Evolutionary conservation across 768 basidiomycete species (phyloP), one percentile per base, ranked within the genome.

Genomic region (Lactifluus echinatus): DNA sequence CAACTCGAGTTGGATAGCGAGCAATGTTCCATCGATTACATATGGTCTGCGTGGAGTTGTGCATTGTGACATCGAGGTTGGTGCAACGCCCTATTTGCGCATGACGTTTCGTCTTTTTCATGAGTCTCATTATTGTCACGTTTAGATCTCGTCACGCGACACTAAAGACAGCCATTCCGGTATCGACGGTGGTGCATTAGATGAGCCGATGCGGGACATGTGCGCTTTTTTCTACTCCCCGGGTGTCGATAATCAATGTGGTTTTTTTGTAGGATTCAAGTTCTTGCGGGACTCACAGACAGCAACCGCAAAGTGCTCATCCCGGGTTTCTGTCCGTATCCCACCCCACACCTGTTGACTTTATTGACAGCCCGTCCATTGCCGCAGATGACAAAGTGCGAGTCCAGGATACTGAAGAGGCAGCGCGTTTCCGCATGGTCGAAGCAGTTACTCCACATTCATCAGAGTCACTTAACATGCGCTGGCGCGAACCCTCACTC

Each of bases 1-100:
- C 63, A 98, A 99, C 67, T 97, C 94, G 21, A 94, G 91, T 10
- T 99, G 95, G 94, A 92, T 98, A 62, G 87, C 87, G 12, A 91
- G 96, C 64, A 83, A 87, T 61, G 81, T 83, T 6, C 94, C 96
- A 0, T 97, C 94, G 66, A 85, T 98, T 50, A 96, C 94, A 0
- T 96, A 95, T 68, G 96, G 96, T 3, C 74, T 97, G 55, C 80
- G 96, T 45, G 96, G 96, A 0, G 95, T 99, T 3, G 82, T 97
- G 1, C 93, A 94, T 66, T 92, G 89, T 50, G 79, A 81, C 33
- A 71, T 96, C 7, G 80, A 86, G 75, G 89, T 86, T 24, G 12
- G 51, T 33, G 5, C n/a, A 7, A 17, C 28, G 4, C n/a, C 44
- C 43, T 39, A 36, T 15, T 34, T n/a, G 44, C 15, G n/a, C 28